Evolutionary conservation across 345 rosid species (phyloP), one percentile per base, ranked within the genome.

Genomic region (Rhizophora apiculata): DNA sequence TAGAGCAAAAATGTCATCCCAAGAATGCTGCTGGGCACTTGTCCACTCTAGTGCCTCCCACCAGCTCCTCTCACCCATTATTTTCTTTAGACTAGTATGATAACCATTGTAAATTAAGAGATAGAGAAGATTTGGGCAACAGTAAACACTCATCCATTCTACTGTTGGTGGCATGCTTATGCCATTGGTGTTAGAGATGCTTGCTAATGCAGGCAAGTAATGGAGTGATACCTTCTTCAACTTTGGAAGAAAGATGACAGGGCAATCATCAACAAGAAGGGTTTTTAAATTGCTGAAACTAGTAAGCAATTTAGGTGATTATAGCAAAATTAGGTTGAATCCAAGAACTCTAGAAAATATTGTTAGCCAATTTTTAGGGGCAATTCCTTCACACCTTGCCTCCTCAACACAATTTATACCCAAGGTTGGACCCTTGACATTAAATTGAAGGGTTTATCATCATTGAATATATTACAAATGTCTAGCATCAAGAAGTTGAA

Each of bases 231-330:
- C 0, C 48, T 3, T 64, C 65, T 65, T 75, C 62, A 69, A n/a
- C 0, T n/a, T 59, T 11, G 70, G 43, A 10, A 75, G 78, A 18
- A 75, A 49, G 24, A 75, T 27, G 24, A 0, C 8, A 22, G 66
- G 61, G 15, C 79, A 70, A 51, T 75, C 79, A 27, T 76, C 72
- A 21, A 76, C 20, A 6, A 39, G 31, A 2, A 76, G 66, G 34
- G 65, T 60, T 56, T 76, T 72, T 31, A 76, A 6, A 62, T 60
- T 60, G 63, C 16, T 19, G n/a, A 70, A 52, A 31, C 61, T 60
- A 32, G 27, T 58, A 39, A 70, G 67, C 68, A 65, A 66, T 27
- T 26, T 16, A 2, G 20, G 65, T 0, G 73, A 24, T 24, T 24
- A 24, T 24, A 24, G 24, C 24, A 24, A 24, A 24, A 24, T 24